Base-by-base conservation (phyloP, 495 filamentous ascomycete genomes). In the Talaromyces ruber region DNA sequence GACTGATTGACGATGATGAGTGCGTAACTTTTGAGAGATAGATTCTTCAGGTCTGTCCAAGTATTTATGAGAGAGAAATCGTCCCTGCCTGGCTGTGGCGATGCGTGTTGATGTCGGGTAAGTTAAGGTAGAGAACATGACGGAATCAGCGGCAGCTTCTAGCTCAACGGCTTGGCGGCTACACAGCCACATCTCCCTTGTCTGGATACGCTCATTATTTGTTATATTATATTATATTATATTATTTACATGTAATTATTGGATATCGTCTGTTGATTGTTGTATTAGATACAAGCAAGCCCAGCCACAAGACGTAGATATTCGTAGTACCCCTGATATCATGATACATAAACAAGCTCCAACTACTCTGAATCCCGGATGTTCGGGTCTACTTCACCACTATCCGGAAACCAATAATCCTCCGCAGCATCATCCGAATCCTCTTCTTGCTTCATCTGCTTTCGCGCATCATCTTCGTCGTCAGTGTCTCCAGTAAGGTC, bases 321-420 rank as follows among this genome's bases (percentile, higher is more conserved):
- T n/a, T 21, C 43, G 43, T 47, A 47, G 43, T 47, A 47, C 43
- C 43, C 43, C 43, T 47, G 43, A 47, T 21, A 47, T 22, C 43
- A 8, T 47, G 16, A 39, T n/a, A 3, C 34, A 39, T 39, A 39
- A 16, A 16, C 34, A n/a, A 16, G 24, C n/a, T 2, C 28, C 43
- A 66, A 39, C 55, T 51, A 47, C 52, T 62, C 28, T 12, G 61
- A 60, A 22, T 66, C 21, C 2, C 62, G 55, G 26, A 76, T 59
- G 43, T 78, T 78, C 0, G 75, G 64, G 60, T 78, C 68, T 16
- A 75, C 64, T 1, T 59, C 24, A 6, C 63, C 64, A 56, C 66
- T 76, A n/a, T 64, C 64, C 21, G 76, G 79, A 72, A 75, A 81
- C 79, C 79, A 82, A 58, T 74, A 68, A 55, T 82, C 77, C 21